A percentile compares a stretch with the other conserved stretches of the same genome.
Conservation (phyloP, 2,329 filamentous ascomycete species). For the Aspergillus quadricinctus region DNA sequence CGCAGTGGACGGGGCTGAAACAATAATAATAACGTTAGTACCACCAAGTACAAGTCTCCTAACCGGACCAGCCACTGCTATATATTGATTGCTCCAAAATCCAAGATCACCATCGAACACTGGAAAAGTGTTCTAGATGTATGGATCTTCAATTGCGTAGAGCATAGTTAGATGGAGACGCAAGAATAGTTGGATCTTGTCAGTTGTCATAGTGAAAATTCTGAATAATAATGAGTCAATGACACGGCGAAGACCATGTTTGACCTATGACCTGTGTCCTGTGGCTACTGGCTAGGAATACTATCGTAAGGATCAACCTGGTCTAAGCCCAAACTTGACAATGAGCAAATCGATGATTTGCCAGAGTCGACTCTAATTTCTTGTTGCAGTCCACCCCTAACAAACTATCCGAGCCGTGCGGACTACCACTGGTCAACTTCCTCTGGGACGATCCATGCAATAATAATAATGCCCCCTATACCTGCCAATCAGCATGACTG, state of each 20-base stretch:
- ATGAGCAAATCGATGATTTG: slow-evolving; percentile 4
- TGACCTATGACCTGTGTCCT: too few species aligned
- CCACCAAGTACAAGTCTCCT: neutral
- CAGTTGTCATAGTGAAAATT: neutral
- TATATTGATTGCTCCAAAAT: neutral
- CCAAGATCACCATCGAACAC: neutral
- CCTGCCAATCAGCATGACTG: slow-evolving; percentile 5
- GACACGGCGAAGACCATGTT: neutral
- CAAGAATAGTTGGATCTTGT: neutral
- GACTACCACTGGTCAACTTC: slow-evolving; percentile 6
- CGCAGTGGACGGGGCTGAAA: neutral
- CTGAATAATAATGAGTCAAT: neutral
- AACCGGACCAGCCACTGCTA: neutral
- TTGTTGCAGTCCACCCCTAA: slow-evolving; percentile 2
- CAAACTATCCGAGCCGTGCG: slow-evolving; percentile 11
- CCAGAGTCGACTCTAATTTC: slow-evolving; percentile 4
- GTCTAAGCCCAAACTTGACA: neutral
- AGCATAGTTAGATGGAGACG: neutral
- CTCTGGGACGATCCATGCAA: neutral
- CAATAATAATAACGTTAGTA: neutral
- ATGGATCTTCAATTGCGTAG: neutral
- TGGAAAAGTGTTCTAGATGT: neutral
- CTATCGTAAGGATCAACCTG: neutral
- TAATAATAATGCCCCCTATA: neutral
- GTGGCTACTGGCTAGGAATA: too few species aligned